Evolutionary conservation across 371 early-diverging fungal genomes (phyloP).

Genomic region (Rhizopus sp.): DNA sequence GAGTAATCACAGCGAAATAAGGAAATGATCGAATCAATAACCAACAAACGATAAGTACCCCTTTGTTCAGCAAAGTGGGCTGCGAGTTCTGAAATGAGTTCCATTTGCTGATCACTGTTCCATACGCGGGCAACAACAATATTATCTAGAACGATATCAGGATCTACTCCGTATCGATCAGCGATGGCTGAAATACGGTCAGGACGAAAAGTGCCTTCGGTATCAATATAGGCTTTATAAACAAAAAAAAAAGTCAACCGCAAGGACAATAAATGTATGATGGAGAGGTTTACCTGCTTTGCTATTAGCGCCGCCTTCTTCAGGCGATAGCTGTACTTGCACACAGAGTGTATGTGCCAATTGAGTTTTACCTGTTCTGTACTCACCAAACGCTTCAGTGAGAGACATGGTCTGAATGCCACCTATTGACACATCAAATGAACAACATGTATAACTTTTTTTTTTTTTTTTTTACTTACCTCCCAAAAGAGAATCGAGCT

Average conservation of each 20-base stretch:
- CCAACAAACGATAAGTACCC: slow-evolving; percentile 66
- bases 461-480: slow-evolving; percentile 49
- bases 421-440: slow-evolving; percentile 42
- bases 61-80: slow-evolving; percentile 76
- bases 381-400: slow-evolving; percentile 84
- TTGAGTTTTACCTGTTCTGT: slow-evolving; percentile 85
- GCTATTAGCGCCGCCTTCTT: slow-evolving; percentile 69
- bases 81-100: slow-evolving; percentile 69
- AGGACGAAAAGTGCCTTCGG: slow-evolving; percentile 83
- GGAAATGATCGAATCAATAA: slow-evolving; percentile 81
- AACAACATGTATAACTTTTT: neutral
- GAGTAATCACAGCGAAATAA: slow-evolving; percentile 79
- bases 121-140: slow-evolving; percentile 77
- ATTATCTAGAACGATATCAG: slow-evolving; percentile 67
- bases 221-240: slow-evolving; percentile 75
- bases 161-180: slow-evolving; percentile 72
- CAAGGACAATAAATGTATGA: neutral
- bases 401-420: slow-evolving; percentile 91
- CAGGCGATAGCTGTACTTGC: slow-evolving; percentile 66
- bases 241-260: neutral
- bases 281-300: slow-evolving; percentile 47
- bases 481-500: slow-evolving; percentile 88
- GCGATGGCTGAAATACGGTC: slow-evolving; percentile 80
- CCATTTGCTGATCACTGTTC: slow-evolving; percentile 87
- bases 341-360: slow-evolving; percentile 80